Evolutionary conservation across 768 basidiomycete species (phyloP), one percentile per base, ranked within the genome.

Genomic region (Podaxis mareebaensis): DNA sequence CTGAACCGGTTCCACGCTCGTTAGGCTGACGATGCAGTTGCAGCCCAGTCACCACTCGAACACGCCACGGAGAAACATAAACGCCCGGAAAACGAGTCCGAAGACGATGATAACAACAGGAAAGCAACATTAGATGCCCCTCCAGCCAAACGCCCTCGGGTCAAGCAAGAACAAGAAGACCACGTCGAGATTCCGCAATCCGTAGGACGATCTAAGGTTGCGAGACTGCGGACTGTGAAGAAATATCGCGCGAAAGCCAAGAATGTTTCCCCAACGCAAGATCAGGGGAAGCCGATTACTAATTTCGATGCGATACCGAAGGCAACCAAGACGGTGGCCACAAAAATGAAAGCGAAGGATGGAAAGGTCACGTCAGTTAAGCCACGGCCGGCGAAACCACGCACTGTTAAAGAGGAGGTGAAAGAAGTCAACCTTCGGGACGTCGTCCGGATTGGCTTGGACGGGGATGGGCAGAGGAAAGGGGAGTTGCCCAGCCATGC

Each of bases 231-330:
- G 3, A 60, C 64, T 30, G 65, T 67, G 3, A 79, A 74, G 60
- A 77, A 72, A 64, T 74, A 72, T 63, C 70, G 70, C 2, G 76
- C 72, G 65, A 76, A 75, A 66, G 72, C 67, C 17, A 74, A 75
- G 39, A 66, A 67, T 26, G 73, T 78, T 5, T 76, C 79, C 30
- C 72, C 77, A 20, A 46, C 42, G 3, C 60, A 61, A 1, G 42
- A 33, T 48, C 20, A 28, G 13, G 13, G 22, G 20, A 36, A 51
- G 61, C 8, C 22, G 28, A n/a, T 24, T 8, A 22, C 17, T n/a
- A 30, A 56, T 26, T 36, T 30, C 20, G 52, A 53, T 40, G n/a
- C 26, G 17, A 33, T 20, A 1, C 54, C 22, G 6, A 24, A 24
- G 8, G 40, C 17, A 4, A 40, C 11, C 28, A 60, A 56, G 33